phyloP scores from a whole-genome alignment of 2,329 filamentous ascomycete genomes.

The Ilyonectria robusta region DNA sequence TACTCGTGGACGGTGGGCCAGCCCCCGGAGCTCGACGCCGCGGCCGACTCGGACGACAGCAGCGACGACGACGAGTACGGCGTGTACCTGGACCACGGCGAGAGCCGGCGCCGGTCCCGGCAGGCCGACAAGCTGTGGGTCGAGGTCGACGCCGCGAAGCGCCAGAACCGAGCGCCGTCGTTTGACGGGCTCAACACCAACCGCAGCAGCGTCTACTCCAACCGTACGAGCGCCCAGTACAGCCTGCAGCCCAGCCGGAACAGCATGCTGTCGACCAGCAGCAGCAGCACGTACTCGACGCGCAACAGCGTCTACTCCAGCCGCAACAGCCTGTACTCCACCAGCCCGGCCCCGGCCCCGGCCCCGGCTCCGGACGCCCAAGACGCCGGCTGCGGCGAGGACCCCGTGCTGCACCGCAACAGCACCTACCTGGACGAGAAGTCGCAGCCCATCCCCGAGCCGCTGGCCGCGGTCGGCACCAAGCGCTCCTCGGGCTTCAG shows the following conservation, averaged over 20 bases:
- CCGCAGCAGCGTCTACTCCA: not conserved
- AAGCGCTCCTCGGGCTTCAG: not conserved
- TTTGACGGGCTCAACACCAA: not conserved
- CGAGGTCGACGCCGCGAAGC: constrained; percentile 8
- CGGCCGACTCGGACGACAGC: constrained; percentile 5
- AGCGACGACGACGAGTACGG: constrained; percentile 41
- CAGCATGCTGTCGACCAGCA: not conserved
- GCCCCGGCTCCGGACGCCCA: not conserved
- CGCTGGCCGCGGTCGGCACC: not conserved
- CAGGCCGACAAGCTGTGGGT: constrained; percentile 12
- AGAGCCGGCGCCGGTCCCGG: constrained; percentile 2
- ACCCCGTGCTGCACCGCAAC: constrained; percentile 17
- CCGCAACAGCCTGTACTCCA: not conserved
- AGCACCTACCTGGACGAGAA: constrained; percentile 18
- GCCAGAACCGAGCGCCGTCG: not conserved
- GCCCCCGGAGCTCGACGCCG: not conserved
- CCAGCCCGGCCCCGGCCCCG: not conserved
- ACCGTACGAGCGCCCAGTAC: not conserved
- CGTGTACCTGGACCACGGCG: constrained; percentile 39
- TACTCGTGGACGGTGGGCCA: not conserved
- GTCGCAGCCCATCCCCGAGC: not conserved
- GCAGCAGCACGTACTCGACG: not conserved
- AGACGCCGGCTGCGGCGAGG: not conserved
- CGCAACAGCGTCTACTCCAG: not conserved
- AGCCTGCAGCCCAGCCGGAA: not conserved